Conservation (phyloP, 495 filamentous ascomycete species). For the Aspergillus ostianus region DNA sequence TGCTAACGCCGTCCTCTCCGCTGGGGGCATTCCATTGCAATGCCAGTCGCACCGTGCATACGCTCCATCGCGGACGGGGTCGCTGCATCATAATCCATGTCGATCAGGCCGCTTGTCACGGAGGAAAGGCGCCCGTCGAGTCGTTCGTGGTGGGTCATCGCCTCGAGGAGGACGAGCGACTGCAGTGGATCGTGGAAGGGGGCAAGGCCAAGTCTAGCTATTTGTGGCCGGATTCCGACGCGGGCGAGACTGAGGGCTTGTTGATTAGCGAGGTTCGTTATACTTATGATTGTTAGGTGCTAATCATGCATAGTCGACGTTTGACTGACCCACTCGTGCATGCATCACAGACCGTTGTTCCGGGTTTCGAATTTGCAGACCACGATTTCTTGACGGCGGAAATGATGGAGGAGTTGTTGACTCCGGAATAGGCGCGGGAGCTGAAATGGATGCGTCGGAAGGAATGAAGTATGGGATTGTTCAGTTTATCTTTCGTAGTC, state of each 20-base stretch:
- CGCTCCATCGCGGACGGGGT: constrained; percentile 57
- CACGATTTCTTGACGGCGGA: constrained; percentile 57
- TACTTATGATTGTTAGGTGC: no score
- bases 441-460: constrained; percentile 44
- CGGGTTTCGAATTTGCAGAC: constrained; percentile 63
- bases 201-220: constrained; percentile 63
- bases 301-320: background rate
- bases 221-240: constrained; percentile 47
- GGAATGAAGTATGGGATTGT: background rate
- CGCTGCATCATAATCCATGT: constrained; percentile 60
- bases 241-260: constrained; percentile 42
- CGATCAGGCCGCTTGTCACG: constrained; percentile 35
- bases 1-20: constrained; percentile 45
- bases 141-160: constrained; percentile 60
- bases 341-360: constrained; percentile 52
- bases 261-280: constrained; percentile 59
- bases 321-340: background rate
- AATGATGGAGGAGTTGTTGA: constrained; percentile 47
- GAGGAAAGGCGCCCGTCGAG: constrained; percentile 47
- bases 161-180: constrained; percentile 52
- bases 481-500: background rate
- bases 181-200: constrained; percentile 69
- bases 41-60: constrained; percentile 58
- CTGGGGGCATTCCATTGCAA: constrained; percentile 62
- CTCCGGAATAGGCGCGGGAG: constrained; percentile 43